Conservation (phyloP, 164 flowering plant species). For the Vitis labrusca region DNA sequence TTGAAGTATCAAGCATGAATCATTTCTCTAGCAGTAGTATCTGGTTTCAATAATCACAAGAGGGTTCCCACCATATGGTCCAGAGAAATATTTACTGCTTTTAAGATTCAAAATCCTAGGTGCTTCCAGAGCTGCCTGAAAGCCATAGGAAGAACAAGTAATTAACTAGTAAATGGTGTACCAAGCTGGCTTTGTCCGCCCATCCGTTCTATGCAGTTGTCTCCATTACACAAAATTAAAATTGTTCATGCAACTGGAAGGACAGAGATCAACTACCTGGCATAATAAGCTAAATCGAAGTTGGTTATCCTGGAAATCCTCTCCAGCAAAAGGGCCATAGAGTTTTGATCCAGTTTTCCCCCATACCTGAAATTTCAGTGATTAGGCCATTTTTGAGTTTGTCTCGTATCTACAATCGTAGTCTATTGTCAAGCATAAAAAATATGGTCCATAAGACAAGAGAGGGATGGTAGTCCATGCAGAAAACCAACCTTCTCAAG, state of each 20-base stretch:
- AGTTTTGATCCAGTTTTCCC: constrained; percentile 41
- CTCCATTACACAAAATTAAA: no score
- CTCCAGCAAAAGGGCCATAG: constrained; percentile 60
- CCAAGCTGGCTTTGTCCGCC: no score
- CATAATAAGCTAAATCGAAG: constrained; percentile 77
- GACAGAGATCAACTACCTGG: constrained; percentile 34
- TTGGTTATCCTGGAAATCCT: constrained; percentile 72
- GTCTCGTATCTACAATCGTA: no score
- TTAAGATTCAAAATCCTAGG: constrained; percentile 73
- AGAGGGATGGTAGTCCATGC: not conserved
- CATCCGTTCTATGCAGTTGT: no score
- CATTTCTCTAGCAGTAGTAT: not conserved
- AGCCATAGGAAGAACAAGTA: not conserved
- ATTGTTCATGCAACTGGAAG: not conserved
- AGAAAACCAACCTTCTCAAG: constrained; percentile 70
- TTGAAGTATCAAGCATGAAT: not conserved
- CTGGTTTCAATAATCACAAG: not conserved
- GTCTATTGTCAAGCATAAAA: no score
- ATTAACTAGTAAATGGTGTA: no score
- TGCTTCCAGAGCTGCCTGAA: constrained; percentile 89
- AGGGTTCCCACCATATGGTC: constrained; percentile 68
- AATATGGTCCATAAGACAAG: no score
- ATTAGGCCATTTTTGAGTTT: no score
- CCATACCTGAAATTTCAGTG: constrained; percentile 27
- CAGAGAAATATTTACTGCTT: constrained; percentile 66